Conservation (phyloP, 306 rosid species). For the Adenanthera pavonina region DNA sequence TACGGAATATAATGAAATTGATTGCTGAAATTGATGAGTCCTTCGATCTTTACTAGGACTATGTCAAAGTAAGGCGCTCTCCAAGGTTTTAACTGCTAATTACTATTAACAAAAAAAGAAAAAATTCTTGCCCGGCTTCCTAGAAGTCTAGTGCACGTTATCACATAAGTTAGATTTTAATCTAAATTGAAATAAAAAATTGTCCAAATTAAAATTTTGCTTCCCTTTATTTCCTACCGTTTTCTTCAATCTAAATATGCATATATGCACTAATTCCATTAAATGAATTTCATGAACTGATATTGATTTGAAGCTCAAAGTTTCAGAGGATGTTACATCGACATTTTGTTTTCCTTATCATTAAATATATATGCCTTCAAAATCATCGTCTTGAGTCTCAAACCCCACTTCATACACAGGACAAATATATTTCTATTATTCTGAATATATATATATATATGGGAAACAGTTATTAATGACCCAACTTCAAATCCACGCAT, state of each 20-base stretch:
- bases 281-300: not conserved
- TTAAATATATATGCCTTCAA: not conserved
- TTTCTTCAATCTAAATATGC: not conserved
- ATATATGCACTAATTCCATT: not conserved
- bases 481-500: not conserved
- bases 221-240: not conserved
- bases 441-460: not conserved
- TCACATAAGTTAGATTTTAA: not conserved
- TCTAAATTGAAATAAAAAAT: not conserved
- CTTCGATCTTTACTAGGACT: not conserved
- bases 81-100: not conserved
- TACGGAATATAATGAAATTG: not conserved
- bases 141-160: not conserved
- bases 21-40: not conserved
- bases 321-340: not conserved
- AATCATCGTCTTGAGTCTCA: not conserved
- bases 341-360: not conserved
- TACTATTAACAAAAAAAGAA: not conserved
- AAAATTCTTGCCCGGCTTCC: not conserved
- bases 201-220: not conserved
- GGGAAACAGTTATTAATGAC: not conserved
- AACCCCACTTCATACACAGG: not conserved
- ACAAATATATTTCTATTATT: slow-evolving; percentile 6
- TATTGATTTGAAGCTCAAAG: not conserved
- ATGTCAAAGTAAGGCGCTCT: not conserved